Evolutionary conservation across 441 rosid species (phyloP).

Genomic region (Macaranga tanarius): DNA sequence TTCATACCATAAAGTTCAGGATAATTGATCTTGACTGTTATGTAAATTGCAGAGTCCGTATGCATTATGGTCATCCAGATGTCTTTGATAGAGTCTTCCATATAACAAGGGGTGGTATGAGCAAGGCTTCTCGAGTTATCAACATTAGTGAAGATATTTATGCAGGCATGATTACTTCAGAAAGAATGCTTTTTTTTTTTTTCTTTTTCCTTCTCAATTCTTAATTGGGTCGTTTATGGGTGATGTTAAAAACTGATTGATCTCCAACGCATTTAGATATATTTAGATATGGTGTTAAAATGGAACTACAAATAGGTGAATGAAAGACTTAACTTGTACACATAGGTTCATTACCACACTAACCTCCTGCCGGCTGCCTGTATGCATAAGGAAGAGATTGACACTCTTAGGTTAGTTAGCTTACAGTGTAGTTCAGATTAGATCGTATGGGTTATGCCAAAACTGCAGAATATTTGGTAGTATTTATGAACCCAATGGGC

Average conservation of each 20-base stretch:
- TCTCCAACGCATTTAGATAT: background rate
- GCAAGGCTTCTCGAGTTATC: slow-evolving; percentile 99
- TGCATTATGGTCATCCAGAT: slow-evolving; percentile 99
- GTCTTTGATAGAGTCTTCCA: slow-evolving; percentile 97
- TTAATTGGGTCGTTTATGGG: background rate
- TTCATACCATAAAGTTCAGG: slow-evolving; percentile 2
- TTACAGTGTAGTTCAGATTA: background rate
- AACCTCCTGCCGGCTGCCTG: too few species aligned
- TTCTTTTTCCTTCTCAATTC: background rate
- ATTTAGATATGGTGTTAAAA: background rate
- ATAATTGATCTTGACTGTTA: slow-evolving; percentile 3
- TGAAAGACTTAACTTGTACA: background rate
- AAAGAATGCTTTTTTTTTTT: background rate
- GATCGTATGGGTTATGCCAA: background rate
- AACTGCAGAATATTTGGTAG: background rate
- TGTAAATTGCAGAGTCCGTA: slow-evolving; percentile 70
- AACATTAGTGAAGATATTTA: slow-evolving; percentile 97
- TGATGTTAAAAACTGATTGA: background rate
- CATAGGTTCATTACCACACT: background rate
- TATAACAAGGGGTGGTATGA: slow-evolving; percentile 97
- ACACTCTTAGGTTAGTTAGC: background rate
- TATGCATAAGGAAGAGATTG: background rate
- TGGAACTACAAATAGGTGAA: background rate
- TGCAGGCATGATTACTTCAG: slow-evolving; percentile 55
- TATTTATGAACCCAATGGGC: background rate